Evolutionary conservation across 495 filamentous ascomycete species (phyloP), one percentile per base, ranked within the genome.

Genomic region (Aspergillus nanangensis): DNA sequence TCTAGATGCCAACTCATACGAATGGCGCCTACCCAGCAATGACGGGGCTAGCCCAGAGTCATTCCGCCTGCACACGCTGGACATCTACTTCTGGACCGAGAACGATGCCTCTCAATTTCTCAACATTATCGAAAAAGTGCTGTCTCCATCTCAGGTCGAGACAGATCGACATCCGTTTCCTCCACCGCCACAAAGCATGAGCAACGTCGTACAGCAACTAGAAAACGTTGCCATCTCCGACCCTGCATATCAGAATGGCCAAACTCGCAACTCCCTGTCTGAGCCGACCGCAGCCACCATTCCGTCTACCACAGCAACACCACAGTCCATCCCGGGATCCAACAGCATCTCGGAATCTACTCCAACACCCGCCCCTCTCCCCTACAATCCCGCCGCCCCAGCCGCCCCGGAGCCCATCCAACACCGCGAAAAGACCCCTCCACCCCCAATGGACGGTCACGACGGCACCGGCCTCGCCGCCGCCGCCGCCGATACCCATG

Each of bases 361-460:
- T 52, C 13, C 69, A 39, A 71, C 56, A 37, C 82, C 78, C 41
- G 72, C 75, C n/a, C 87, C 88, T n/a, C 77, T 93, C 42, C 79
- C 88, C 2, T 96, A 96, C 54, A 96, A 96, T 63, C 90, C 90
- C 1, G 89, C 90, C 0, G 89, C 90, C 1, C 90, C 90, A 9
- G 72, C 90, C 2, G 88, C 88, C 1, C 87, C 90, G 3, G 90
- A 96, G 58, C 81, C 81, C 11, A 85, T 94, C 53, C 76, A 81
- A 42, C 80, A 90, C 53, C 81, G 90, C 38, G 90, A 96, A 67
- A 93, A 95, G 72, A 95, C 90, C 0, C 90, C 89, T 8, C 90
- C 90, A 5, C 85, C 85, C n/a, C n/a, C n/a, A 23, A 75, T 78
- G 11, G 86, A 92, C 55, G 86, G 83, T 23, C 80, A 71, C 33